Evolutionary conservation across 306 rosid species (phyloP).

Genomic region (Gastrolobium bilobum): DNA sequence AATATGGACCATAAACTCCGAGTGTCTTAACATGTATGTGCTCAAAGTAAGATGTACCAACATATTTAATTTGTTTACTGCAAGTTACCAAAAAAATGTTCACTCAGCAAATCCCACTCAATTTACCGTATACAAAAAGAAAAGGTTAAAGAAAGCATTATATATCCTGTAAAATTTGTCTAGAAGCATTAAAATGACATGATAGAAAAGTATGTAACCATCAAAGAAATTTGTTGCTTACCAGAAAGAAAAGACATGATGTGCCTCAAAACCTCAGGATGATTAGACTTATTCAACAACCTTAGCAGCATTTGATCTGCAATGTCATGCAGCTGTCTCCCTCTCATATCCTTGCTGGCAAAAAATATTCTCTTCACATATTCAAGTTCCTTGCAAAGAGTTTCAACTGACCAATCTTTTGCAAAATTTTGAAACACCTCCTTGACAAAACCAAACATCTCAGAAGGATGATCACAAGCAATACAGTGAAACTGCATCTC

Average conservation of each 20-base stretch:
- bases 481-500: conserved; percentile 99
- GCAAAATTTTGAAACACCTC: conserved; percentile 95
- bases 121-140: neutral
- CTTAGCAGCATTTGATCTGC: conserved; percentile 78
- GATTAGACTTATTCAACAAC: conserved; percentile 73
- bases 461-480: conserved; percentile 98
- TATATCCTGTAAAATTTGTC: conserved; percentile 15
- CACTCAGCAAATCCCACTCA: neutral
- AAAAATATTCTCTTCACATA: conserved; percentile 88
- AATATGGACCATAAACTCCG: conserved; percentile 6
- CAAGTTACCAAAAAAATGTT: conserved; percentile 22
- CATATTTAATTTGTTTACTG: neutral
- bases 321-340: conserved; percentile 77
- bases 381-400: conserved; percentile 85
- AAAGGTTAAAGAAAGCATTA: conserved; percentile 16
- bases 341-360: conserved; percentile 92
- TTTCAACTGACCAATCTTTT: conserved; percentile 86
- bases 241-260: conserved; percentile 87
- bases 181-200: conserved; percentile 16
- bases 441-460: conserved; percentile 98
- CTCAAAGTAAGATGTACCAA: neutral
- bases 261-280: conserved; percentile 75
- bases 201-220: conserved; percentile 14
- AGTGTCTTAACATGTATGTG: conserved; percentile 8
- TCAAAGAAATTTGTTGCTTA: conserved; percentile 51